phyloP scores from a whole-genome alignment of 148 eudicot species.

The Mesembryanthemum crystallinum region DNA sequence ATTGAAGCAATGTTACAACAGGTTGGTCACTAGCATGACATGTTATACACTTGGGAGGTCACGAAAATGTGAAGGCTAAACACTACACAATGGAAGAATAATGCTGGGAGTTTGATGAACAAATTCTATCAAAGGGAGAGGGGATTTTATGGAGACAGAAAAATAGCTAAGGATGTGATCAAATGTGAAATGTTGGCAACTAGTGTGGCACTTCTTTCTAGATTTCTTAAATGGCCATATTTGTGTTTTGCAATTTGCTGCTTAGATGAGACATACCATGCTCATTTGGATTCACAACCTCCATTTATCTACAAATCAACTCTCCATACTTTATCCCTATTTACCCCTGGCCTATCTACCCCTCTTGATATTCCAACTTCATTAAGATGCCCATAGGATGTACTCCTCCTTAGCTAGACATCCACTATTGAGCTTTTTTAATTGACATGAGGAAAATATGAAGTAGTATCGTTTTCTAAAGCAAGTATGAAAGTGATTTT shows the following conservation, averaged over 20 bases:
- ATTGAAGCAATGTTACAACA: not conserved
- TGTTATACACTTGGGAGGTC: constrained; percentile 13
- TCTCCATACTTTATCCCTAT: not conserved
- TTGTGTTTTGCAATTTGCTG: constrained; percentile 6
- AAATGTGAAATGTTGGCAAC: no score
- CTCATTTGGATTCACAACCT: constrained; percentile 13
- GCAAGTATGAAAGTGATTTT: no score
- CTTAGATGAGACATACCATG: constrained; percentile 5
- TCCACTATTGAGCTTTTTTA: no score
- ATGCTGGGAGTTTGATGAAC: no score
- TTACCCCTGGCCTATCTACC: not conserved
- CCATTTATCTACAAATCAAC: not conserved
- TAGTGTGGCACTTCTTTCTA: constrained; percentile 29
- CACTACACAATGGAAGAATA: not conserved
- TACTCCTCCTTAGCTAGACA: no score
- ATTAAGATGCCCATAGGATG: no score
- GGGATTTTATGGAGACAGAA: not conserved
- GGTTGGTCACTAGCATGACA: constrained; percentile 30
- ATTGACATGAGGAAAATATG: no score
- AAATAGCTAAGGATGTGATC: no score
- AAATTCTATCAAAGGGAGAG: not conserved
- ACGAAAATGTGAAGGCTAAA: constrained; percentile 18
- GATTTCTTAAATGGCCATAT: constrained; percentile 23
- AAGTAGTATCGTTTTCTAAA: no score
- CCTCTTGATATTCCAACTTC: no score